Evolutionary conservation across 164 flowering plant genomes (phyloP), one percentile per base, ranked within the genome.

Genomic region (Aristolochia contorta): DNA sequence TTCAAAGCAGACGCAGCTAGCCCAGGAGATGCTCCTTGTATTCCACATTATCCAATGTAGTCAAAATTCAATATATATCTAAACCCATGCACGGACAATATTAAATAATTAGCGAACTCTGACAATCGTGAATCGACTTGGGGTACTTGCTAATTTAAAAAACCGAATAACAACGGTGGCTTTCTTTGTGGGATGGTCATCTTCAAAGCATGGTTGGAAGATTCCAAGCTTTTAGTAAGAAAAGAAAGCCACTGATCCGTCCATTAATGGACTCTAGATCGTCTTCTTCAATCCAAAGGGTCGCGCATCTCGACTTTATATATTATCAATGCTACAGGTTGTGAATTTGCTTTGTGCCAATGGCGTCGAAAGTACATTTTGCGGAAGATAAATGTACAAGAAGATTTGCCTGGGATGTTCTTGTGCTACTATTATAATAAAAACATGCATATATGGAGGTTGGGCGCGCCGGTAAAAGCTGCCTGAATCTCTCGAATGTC

Each of bases 261-360:
- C 58, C 43, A 56, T 56, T 56, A 56, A 18, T 56, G 58, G 45
- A 13, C 7, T 56, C 45, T 56, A 30, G 45, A 15, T 25, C 45
- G 27, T 30, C 58, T 32, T 37, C 18, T 18, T 12, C 54, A 4
- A 37, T 37, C 12, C 43, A 37, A 23, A 53, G 16, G 25, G 14
- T 53, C 23, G 25, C 25, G 27, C 52, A 16, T 20, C 52, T 20
- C 21, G 19, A 23, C 10, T 21, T 6, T 16, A 51, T 0, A 12
- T 13, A 22, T 9, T 51, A 24, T 51, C 9, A 21, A 47, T 19
- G 23, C 54, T 20, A 9, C 23, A n/a, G 24, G 23, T n/a, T 19
- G 55, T 52, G 55, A 20, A 52, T 20, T 19, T 52, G 33, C 33
- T 52, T 52, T n/a, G 2, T 20, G 25, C 25, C 22, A 19, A 6